phyloP scores from a whole-genome alignment of 2,329 filamentous ascomycete genomes.

The Aspergillus tamarii region DNA sequence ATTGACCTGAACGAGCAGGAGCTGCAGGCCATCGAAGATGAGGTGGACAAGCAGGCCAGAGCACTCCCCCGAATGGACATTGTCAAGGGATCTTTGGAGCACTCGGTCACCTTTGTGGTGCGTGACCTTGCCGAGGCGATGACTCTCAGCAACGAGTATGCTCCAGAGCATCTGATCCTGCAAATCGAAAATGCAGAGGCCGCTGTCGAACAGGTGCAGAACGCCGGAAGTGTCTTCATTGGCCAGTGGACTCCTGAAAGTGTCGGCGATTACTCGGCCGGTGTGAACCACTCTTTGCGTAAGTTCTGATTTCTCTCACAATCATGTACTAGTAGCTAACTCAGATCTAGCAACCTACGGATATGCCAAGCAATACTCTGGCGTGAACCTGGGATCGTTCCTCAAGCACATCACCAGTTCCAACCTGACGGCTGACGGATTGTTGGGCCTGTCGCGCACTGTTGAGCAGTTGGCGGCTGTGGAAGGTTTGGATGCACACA shows the following conservation, averaged over 20 bases:
- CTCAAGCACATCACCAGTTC: conserved; percentile 98
- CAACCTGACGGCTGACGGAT: conserved; percentile 80
- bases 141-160: conserved; percentile 87
- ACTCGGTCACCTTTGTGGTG: conserved; percentile 86
- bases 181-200: conserved; percentile 78
- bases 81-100: conserved; percentile 83
- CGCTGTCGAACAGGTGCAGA: conserved; percentile 78
- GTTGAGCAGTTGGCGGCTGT: conserved; percentile 96
- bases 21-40: conserved; percentile 83
- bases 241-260: conserved; percentile 97
- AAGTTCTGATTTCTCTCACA: conserved; percentile 51
- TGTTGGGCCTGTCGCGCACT: conserved; percentile 81
- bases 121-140: conserved; percentile 73
- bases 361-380: conserved; percentile 97
- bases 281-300: conserved; percentile 97
- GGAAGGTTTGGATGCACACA: conserved; percentile 92
- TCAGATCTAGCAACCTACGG: conserved; percentile 79
- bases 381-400: conserved; percentile 93
- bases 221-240: conserved; percentile 94
- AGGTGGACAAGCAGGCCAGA: conserved; percentile 84
- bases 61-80: conserved; percentile 90
- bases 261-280: conserved; percentile 96
- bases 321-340: conserved; percentile 23
- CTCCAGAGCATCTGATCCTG: conserved; percentile 93
- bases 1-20: conserved; percentile 75